Base-by-base conservation (phyloP, 2,329 filamentous ascomycete genomes). In the Dactylonectria estremocensis region DNA sequence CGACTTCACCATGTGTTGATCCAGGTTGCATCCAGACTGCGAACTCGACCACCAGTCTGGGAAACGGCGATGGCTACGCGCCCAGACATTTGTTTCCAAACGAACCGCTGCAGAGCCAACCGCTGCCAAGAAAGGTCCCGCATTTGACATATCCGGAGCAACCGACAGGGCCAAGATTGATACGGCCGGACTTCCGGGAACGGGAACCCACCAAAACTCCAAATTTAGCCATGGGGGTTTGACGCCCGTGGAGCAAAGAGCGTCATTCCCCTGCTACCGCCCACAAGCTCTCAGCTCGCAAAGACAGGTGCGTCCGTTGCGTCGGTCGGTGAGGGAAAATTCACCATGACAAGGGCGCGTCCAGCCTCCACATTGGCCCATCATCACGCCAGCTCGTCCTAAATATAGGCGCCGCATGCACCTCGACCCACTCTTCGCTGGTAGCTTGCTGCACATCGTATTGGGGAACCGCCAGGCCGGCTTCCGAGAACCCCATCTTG, bases 401-500 rank as follows among this genome's bases (percentile, higher is more conserved):
- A 52, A 33, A 52, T 33, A 31, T 52, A 52, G 49, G 49, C 7
- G 6, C 22, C 46, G 11, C 16, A 16, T 52, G 49, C 49, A 52
- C 24, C 11, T 18, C 16, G 49, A 18, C 24, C 49, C 49, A 33
- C 49, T 52, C 14, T 33, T 18, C 24, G 49, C 49, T 52, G 24
- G 49, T 52, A 49, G 46, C 24, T 52, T 28, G 24, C 49, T 52
- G 49, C 49, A 52, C 24, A 10, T 52, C 49, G 49, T 52, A 52
- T 52, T 52, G 49, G 24, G 9, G 49, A 10, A 52, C 14, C 24
- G 18, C 16, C 40, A 7, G 14, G 45, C 18, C 49, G 24, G 18
- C 8, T 33, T 10, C 48, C 48, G 48, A 31, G 20, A 20, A 43
- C 2, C 40, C 40, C 40, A 43, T 43, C 14, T n/a, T 16, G 40